A percentile compares a stretch with the other conserved stretches of the same genome.
These are phyloP conservation scores for Zostera marina DNA, from an alignment of 116 monocot species.

Conservation along the genomic window DNA sequence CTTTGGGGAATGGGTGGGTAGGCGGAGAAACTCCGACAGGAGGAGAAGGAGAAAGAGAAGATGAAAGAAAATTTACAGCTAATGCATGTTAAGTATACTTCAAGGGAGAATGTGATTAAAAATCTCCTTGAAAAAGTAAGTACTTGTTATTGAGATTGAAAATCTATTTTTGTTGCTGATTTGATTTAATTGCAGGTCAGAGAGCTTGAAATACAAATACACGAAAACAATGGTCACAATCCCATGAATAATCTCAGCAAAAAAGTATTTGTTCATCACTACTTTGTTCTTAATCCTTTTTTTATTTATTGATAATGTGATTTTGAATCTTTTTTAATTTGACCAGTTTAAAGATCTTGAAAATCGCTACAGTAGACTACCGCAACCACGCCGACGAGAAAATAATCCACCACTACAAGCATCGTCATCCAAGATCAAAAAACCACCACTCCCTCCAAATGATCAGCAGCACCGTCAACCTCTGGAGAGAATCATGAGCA, in stretches of 20 bases:
- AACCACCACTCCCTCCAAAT: slow-evolving; percentile 46
- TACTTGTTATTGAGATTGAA: no score
- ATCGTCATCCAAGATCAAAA: slow-evolving; percentile 3
- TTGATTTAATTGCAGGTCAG: slow-evolving; percentile 37
- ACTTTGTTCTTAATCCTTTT: neutral
- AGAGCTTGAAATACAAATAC: slow-evolving; percentile 64
- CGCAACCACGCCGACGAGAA: neutral
- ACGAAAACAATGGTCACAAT: slow-evolving; percentile 16
- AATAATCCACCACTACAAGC: neutral
- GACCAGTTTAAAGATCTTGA: slow-evolving; percentile 1
- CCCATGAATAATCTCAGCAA: no score
- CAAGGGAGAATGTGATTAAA: slow-evolving; percentile 62
- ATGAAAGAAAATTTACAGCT: slow-evolving; percentile 62
- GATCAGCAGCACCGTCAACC: slow-evolving; percentile 39
- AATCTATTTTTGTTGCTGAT: neutral
- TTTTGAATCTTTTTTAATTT: slow-evolving; percentile 3
- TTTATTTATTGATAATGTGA: neutral
- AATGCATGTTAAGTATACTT: slow-evolving; percentile 67
- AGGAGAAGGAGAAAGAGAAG: slow-evolving; percentile 64
- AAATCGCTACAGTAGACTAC: neutral
- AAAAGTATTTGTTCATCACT: no score
- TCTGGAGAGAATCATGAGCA: slow-evolving; percentile 33
- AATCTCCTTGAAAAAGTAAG: slow-evolving; percentile 70
- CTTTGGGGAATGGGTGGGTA: no score
- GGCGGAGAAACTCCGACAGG: slow-evolving; percentile 63